Percentiles rank a stretch among this genome's conserved stretches.
Evolutionary conservation across 139 green algal genomes (phyloP).

Genomic region (Picochlorum sp.): DNA sequence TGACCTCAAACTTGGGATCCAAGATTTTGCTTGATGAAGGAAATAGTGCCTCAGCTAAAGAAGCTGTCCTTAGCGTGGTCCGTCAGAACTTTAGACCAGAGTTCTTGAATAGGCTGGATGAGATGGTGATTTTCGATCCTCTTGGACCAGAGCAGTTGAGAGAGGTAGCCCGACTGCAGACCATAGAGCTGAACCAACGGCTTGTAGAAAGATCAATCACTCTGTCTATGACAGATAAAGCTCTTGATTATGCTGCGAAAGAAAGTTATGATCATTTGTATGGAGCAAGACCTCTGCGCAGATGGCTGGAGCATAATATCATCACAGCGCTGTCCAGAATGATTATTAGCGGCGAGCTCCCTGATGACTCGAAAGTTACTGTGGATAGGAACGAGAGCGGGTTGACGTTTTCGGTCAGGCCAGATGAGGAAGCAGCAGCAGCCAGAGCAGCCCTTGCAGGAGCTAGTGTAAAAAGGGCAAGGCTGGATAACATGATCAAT

Average conservation of each 20-base stretch:
- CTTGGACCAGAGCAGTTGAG: conserved; percentile 54
- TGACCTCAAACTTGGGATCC: conserved; percentile 88
- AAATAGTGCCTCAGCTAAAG: conserved; percentile 13
- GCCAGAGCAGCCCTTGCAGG: conserved; percentile 3
- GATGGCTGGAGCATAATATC: conserved; percentile 63
- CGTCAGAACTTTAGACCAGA: conserved; percentile 61
- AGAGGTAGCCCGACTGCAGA: conserved; percentile 60
- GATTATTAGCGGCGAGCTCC: conserved; percentile 53
- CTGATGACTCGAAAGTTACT: conserved; percentile 35
- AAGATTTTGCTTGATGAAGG: conserved; percentile 39
- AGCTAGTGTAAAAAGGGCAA: conserved; percentile 13
- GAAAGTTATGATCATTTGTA: conserved; percentile 45
- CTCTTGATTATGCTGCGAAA: conserved; percentile 42
- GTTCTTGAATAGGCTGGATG: conserved; percentile 84
- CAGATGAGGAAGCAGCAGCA: conserved; percentile 18
- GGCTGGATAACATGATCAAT: neutral
- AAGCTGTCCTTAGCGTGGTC: conserved; percentile 22
- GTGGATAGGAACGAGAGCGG: conserved; percentile 13
- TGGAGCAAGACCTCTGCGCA: conserved; percentile 63
- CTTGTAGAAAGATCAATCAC: conserved; percentile 52
- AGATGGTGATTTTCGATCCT: conserved; percentile 82
- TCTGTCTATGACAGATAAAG: conserved; percentile 40
- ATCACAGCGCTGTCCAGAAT: conserved; percentile 61
- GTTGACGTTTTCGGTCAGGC: conserved; percentile 25
- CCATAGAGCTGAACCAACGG: conserved; percentile 52